These are phyloP conservation scores for Thermothielavioides terrestris DNA, from an alignment of 495 filamentous ascomycete genomes.

Conservation along the genomic window DNA sequence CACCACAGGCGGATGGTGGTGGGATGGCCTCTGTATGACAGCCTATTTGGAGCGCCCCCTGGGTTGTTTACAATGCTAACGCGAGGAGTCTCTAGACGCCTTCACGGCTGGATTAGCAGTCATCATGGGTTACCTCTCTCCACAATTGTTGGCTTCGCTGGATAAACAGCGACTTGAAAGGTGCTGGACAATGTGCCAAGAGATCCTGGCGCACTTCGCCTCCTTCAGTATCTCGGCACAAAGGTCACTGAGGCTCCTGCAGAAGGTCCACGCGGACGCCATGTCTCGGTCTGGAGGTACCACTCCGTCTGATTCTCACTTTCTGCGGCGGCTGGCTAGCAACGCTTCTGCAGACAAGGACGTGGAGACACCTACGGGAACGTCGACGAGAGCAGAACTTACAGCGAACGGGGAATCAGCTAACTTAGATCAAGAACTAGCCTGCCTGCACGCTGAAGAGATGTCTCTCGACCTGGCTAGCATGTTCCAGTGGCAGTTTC, in stretches of 20 bases:
- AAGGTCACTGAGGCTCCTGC: slow-evolving; percentile 9
- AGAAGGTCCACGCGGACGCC: slow-evolving; percentile 14
- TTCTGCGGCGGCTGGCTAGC: neutral
- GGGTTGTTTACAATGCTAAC: neutral
- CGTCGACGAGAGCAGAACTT: neutral
- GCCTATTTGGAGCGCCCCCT: neutral
- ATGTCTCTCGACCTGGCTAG: slow-evolving; percentile 4
- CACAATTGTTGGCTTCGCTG: neutral
- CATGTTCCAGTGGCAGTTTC: slow-evolving; percentile 11
- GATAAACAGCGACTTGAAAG: slow-evolving; percentile 11
- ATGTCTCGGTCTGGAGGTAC: slow-evolving; percentile 8
- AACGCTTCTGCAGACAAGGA: neutral
- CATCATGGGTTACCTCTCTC: slow-evolving; percentile 18
- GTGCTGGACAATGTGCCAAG: slow-evolving; percentile 13
- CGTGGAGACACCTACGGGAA: neutral
- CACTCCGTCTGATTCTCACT: neutral
- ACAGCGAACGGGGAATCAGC: neutral
- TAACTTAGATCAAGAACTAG: neutral
- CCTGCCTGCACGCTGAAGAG: neutral
- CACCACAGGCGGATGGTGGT: slow-evolving; percentile 40
- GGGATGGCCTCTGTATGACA: slow-evolving; percentile 38
- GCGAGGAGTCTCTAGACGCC: slow-evolving; percentile 22
- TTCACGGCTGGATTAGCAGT: slow-evolving; percentile 37
- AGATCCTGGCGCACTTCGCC: slow-evolving; percentile 10
- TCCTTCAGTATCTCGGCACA: slow-evolving; percentile 19